Conservation (phyloP, 345 rosid species). For the Linum tenue region DNA sequence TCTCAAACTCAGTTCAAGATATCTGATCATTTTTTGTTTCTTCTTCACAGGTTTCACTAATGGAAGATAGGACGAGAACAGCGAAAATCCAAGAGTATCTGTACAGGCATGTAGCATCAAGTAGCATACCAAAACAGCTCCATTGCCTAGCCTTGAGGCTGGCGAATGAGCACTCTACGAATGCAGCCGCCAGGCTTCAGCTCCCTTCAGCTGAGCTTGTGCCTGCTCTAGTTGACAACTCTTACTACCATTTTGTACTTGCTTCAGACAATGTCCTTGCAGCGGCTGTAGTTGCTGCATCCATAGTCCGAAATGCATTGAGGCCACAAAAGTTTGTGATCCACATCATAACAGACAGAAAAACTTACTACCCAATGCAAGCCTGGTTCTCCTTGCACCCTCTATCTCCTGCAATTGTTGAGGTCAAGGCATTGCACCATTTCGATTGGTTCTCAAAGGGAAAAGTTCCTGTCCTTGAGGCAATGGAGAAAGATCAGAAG, state of each 20-base stretch:
- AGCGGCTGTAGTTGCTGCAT: slow-evolving; percentile 73
- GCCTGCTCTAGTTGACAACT: slow-evolving; percentile 73
- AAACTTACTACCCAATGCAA: slow-evolving; percentile 93
- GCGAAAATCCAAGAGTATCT: slow-evolving; percentile 90
- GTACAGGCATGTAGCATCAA: slow-evolving; percentile 86
- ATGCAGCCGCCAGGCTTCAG: slow-evolving; percentile 93
- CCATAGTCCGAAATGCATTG: slow-evolving; percentile 58
- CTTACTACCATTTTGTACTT: slow-evolving; percentile 70
- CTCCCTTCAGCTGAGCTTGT: slow-evolving; percentile 75
- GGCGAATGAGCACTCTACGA: slow-evolving; percentile 80
- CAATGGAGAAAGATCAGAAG: slow-evolving; percentile 89
- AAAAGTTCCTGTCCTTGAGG: slow-evolving; percentile 88
- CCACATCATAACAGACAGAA: slow-evolving; percentile 84
- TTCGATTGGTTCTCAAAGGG: slow-evolving; percentile 95
- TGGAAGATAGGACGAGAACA: slow-evolving; percentile 84
- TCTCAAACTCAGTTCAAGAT: background rate
- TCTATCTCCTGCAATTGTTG: slow-evolving; percentile 67
- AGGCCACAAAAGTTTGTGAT: slow-evolving; percentile 59
- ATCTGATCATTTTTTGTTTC: background rate
- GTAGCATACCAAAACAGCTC: slow-evolving; percentile 92
- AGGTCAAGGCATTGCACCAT: slow-evolving; percentile 95
- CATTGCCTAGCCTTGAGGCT: slow-evolving; percentile 75
- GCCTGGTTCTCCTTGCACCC: slow-evolving; percentile 97
- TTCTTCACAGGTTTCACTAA: slow-evolving; percentile 48
- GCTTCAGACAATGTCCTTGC: slow-evolving; percentile 96